phyloP scores from a whole-genome alignment of 2,329 filamentous ascomycete species.

The Cercospora canescens region DNA sequence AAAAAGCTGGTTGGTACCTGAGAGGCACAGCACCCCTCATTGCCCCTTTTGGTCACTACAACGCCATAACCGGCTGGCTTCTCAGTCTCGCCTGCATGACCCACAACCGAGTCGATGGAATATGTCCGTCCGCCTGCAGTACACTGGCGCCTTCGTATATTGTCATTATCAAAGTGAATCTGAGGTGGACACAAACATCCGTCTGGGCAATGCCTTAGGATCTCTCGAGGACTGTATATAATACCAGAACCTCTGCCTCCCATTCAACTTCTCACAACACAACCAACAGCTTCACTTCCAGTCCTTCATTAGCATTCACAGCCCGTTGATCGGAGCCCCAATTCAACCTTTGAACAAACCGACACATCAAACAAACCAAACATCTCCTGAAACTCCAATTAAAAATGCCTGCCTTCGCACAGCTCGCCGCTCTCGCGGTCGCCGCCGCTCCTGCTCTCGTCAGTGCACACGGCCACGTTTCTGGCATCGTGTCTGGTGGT shows the following conservation, averaged over 20 bases:
- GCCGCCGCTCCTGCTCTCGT: conserved; percentile 33
- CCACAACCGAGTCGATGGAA: conserved; percentile 14
- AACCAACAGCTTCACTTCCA: conserved; percentile 13
- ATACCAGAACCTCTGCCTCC: not conserved
- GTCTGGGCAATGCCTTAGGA: not conserved
- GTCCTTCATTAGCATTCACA: conserved; percentile 14
- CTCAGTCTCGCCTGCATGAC: not conserved
- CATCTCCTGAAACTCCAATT: not conserved
- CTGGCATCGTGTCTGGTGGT: conserved; percentile 48
- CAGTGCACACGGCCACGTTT: conserved; percentile 48
- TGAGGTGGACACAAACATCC: not conserved
- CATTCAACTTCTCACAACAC: not conserved
- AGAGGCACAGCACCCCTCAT: not conserved
- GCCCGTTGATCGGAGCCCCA: conserved; percentile 19
- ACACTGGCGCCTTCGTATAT: conserved; percentile 18
- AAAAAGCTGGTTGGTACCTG: conserved; percentile 22
- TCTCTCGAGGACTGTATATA: conserved; percentile 15
- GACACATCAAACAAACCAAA: not conserved
- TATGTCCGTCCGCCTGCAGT: conserved; percentile 8
- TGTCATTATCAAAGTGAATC: conserved; percentile 20
- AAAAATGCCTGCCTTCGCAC: conserved; percentile 23
- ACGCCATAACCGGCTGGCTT: conserved; percentile 31
- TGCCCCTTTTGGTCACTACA: conserved; percentile 30
- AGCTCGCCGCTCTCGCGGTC: conserved; percentile 16
- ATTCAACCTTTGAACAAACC: conserved; percentile 15